Base-by-base conservation (phyloP, 2,329 filamentous ascomycete genomes). In the Trichophyton simii region DNA sequence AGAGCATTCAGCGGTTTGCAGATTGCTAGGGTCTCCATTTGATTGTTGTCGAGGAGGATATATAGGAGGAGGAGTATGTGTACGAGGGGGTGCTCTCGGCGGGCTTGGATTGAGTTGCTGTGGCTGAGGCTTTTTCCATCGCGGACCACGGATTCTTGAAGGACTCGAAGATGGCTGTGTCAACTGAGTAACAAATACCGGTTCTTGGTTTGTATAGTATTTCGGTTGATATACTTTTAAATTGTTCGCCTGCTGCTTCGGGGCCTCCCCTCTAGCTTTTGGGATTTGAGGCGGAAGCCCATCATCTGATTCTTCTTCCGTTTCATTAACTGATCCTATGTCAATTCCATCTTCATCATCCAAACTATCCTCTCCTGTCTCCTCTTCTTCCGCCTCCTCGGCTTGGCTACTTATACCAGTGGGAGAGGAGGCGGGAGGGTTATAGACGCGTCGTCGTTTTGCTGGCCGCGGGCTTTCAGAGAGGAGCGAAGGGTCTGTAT, bases 111-210 rank as follows among this genome's bases (percentile, higher is more conserved):
- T 7, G 38, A 15, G 20, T 22, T 60, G 54, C 36, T 65, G 63
- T 3, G 59, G 52, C 44, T 69, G 72, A 15, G 76, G 74, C 63
- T 77, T 79, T 63, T 74, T 78, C 75, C 79, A 82, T 61, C 79
- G 75, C 9, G 79, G 76, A 0, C 79, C 78, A 64, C 79, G 75
- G 60, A 81, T 78, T 63, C 75, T 71, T 58, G 79, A 80, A 2
- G 80, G 80, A 63, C 78, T 80, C 1, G 79, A 80, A 60, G 71
- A 70, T 44, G 77, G 75, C 59, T 77, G 76, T 3, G 77, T 78
- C 52, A 78, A 70, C 64, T 79, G 77, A 0, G 76, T 79, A 18
- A 79, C 76, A 61, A 78, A 79, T 3, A 75, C 74, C 59, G 78
- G 73, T 38, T 76, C 72, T 59, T 73, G 75, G 3, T 70, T 61